Conservation (phyloP, 2,329 filamentous ascomycete genomes). For the Aspergillus spinulosporus region DNA sequence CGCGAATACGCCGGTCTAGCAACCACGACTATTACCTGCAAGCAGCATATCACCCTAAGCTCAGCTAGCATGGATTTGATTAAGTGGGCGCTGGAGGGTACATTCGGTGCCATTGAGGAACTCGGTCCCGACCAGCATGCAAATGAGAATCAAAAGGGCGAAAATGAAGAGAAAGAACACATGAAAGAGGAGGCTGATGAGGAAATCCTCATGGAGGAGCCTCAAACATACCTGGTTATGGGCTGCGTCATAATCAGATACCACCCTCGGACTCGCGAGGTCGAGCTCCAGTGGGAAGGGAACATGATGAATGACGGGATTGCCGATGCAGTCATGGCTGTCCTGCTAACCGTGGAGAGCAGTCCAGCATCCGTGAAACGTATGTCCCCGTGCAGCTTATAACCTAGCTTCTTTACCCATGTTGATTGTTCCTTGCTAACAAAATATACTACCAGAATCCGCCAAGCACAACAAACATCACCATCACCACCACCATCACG, state of each 20-base stretch:
- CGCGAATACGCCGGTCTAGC: constrained; percentile 96
- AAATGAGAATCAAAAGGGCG: constrained; percentile 21
- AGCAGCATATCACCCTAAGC: constrained; percentile 82
- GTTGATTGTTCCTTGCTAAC: constrained; percentile 18
- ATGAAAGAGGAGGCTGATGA: constrained; percentile 46
- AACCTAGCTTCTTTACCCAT: too few species aligned
- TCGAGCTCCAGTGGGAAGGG: constrained; percentile 95
- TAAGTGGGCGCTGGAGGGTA: constrained; percentile 89
- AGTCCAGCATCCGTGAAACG: constrained; percentile 93
- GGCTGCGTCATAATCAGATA: constrained; percentile 84
- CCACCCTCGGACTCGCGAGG: constrained; percentile 67
- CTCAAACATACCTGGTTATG: constrained; percentile 69
- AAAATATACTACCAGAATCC: constrained; percentile 46
- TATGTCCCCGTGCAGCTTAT: constrained; percentile 37
- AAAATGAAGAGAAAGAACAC: constrained; percentile 26
- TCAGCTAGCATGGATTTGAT: constrained; percentile 90
- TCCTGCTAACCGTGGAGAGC: constrained; percentile 87
- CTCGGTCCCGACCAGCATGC: constrained; percentile 30
- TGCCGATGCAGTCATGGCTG: constrained; percentile 93
- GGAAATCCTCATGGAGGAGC: constrained; percentile 41
- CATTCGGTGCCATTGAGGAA: constrained; percentile 80
- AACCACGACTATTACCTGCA: constrained; percentile 90
- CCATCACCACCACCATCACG: constrained; percentile 45
- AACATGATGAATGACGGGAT: constrained; percentile 98
- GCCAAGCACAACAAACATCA: constrained; percentile 62